Percentiles rank a stretch among this genome's conserved stretches.
Conservation (phyloP, 2,329 filamentous ascomycete species). For the Ophiostoma sp. region DNA sequence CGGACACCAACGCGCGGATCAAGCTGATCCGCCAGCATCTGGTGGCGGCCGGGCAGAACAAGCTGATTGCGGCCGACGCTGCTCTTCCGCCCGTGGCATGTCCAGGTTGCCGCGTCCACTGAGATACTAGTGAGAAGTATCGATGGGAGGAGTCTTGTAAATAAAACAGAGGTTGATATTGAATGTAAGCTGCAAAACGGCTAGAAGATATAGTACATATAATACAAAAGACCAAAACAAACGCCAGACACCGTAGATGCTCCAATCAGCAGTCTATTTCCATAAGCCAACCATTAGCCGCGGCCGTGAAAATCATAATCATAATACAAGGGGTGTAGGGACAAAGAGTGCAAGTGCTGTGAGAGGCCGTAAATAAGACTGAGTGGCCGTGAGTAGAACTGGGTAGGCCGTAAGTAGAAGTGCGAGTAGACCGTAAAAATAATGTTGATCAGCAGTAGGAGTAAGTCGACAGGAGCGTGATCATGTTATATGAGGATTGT, state of each 20-base stretch:
- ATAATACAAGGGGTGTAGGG: neutral
- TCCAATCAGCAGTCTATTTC: conserved; percentile 2
- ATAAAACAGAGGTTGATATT: neutral
- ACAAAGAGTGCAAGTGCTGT: neutral
- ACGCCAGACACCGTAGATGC: neutral
- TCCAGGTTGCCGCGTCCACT: neutral
- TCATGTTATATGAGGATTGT: neutral
- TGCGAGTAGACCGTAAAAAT: neutral
- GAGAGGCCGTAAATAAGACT: neutral
- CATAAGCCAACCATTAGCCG: neutral
- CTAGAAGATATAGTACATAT: neutral
- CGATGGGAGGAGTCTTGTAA: neutral
- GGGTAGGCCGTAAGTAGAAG: neutral
- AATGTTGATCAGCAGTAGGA: neutral
- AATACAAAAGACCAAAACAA: neutral
- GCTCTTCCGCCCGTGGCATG: neutral
- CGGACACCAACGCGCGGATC: neutral
- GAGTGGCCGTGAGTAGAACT: neutral
- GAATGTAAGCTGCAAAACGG: neutral
- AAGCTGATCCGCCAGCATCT: neutral
- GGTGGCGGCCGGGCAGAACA: neutral
- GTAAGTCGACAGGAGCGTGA: neutral
- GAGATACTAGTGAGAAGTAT: neutral
- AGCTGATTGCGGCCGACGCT: neutral
- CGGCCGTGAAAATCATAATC: conserved; percentile 7